Evolutionary conservation across 371 early-diverging fungal genomes (phyloP).

Genomic region (Zychaea mexicana): DNA sequence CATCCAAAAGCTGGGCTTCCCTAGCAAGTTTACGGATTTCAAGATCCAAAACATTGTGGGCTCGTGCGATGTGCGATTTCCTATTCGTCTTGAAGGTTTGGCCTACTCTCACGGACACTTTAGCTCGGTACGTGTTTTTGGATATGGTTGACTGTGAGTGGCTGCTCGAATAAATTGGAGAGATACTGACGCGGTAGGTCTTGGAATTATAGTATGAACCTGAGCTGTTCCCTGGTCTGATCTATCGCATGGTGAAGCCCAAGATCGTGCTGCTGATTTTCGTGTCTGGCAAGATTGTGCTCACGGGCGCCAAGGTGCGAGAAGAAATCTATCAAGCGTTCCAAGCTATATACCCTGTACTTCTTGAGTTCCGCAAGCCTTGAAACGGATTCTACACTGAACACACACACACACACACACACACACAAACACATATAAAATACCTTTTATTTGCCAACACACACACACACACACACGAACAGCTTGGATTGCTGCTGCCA

Average conservation of each 20-base stretch:
- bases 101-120: constrained; percentile 98
- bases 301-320: constrained; percentile 99
- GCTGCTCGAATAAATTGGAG: neutral
- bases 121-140: constrained; percentile 80
- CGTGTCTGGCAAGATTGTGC: constrained; percentile 99
- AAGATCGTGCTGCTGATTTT: constrained; percentile 99
- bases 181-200: constrained; percentile 5
- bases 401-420: constrained; percentile 4
- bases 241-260: constrained; percentile 99
- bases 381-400: constrained; percentile 40
- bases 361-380: constrained; percentile 87
- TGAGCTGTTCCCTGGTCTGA: constrained; percentile 99
- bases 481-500: too few species aligned
- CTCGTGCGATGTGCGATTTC: constrained; percentile 99
- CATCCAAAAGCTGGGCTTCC: constrained; percentile 99
- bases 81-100: constrained; percentile 99
- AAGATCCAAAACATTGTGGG: constrained; percentile 99
- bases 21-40: constrained; percentile 98
- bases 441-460: neutral
- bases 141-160: neutral
- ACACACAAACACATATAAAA: constrained; percentile 3
- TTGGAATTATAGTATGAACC: constrained; percentile 91
- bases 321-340: constrained; percentile 99
- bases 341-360: constrained; percentile 99
- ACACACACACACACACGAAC: too few species aligned